phyloP scores from a whole-genome alignment of 345 rosid species.

The Dovyalis caffra region DNA sequence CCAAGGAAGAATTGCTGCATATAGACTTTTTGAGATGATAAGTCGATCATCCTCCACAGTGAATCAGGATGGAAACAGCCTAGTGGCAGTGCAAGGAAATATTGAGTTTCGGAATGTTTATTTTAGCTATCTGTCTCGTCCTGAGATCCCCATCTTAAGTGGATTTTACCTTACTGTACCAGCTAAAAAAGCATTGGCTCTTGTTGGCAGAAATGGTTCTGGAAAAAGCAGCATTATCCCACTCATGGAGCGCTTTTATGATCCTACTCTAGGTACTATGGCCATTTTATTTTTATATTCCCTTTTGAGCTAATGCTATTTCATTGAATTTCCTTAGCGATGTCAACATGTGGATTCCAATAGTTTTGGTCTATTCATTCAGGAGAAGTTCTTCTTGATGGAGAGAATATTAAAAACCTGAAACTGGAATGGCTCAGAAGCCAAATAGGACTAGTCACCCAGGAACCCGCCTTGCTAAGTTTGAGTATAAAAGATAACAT shows the following conservation, averaged over 20 bases:
- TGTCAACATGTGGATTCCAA: constrained; percentile 18
- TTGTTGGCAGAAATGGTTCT: constrained; percentile 99
- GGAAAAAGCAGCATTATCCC: constrained; percentile 99
- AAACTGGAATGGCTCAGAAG: constrained; percentile 90
- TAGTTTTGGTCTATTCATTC: constrained; percentile 16
- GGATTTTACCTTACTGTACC: constrained; percentile 99
- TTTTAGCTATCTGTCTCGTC: constrained; percentile 97
- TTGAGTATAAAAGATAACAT: constrained; percentile 86
- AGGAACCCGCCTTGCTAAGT: constrained; percentile 94
- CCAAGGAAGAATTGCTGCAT: constrained; percentile 98
- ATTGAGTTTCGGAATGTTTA: constrained; percentile 97
- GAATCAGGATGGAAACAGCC: constrained; percentile 67
- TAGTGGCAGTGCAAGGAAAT: constrained; percentile 73
- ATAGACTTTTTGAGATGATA: constrained; percentile 98
- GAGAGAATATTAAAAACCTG: constrained; percentile 89
- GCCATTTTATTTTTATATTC: not conserved
- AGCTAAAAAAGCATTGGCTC: constrained; percentile 93
- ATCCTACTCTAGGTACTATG: constrained; percentile 90
- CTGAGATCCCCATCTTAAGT: constrained; percentile 96
- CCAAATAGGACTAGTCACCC: constrained; percentile 96
- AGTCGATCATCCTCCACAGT: constrained; percentile 78
- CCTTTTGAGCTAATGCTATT: constrained; percentile 4
- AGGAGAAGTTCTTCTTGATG: constrained; percentile 99
- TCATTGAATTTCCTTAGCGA: constrained; percentile 15
- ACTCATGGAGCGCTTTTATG: constrained; percentile 99